Evolutionary conservation across 371 early-diverging fungal genomes (phyloP).

Genomic region (Mortierella sp.): DNA sequence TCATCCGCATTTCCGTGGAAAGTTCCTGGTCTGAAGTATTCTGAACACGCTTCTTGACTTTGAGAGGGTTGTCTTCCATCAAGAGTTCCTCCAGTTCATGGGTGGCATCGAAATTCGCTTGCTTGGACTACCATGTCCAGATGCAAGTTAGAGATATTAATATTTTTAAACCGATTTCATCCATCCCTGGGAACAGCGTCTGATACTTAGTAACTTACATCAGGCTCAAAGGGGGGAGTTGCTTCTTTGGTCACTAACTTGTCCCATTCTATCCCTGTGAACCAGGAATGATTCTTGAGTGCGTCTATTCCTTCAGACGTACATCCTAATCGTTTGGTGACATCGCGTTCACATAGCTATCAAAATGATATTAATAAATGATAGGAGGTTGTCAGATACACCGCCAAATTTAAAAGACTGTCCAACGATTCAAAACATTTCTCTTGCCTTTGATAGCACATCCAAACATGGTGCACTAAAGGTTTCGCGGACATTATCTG

Average conservation of each 20-base stretch:
- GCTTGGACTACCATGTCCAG: slow-evolving; percentile 50
- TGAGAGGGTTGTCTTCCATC: slow-evolving; percentile 82
- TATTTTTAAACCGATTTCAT: too few relatives aligned
- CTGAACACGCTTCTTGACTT: slow-evolving; percentile 42
- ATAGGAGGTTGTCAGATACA: neutral
- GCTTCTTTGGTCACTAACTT: slow-evolving; percentile 59
- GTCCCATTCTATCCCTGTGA: slow-evolving; percentile 61
- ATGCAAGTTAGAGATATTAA: neutral
- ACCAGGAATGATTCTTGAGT: slow-evolving; percentile 66
- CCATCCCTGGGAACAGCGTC: too few relatives aligned
- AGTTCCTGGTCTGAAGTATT: slow-evolving; percentile 31
- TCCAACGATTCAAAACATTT: neutral
- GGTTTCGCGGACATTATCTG: slow-evolving; percentile 55
- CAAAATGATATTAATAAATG: neutral
- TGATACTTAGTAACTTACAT: slow-evolving; percentile 1
- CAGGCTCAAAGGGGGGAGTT: slow-evolving; percentile 67
- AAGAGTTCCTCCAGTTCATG: slow-evolving; percentile 91
- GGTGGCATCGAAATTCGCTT: slow-evolving; percentile 88
- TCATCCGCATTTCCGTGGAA: slow-evolving; percentile 55
- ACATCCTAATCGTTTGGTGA: slow-evolving; percentile 60
- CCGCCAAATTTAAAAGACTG: neutral
- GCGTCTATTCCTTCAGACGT: slow-evolving; percentile 57
- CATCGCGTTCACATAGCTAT: slow-evolving; percentile 67
- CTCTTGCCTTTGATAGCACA: slow-evolving; percentile 57
- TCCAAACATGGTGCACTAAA: slow-evolving; percentile 61